A percentile compares a stretch with the other conserved stretches of the same genome.
Evolutionary conservation across 768 basidiomycete genomes (phyloP).

Genomic region (Porphyrellus cyaneotinctus): DNA sequence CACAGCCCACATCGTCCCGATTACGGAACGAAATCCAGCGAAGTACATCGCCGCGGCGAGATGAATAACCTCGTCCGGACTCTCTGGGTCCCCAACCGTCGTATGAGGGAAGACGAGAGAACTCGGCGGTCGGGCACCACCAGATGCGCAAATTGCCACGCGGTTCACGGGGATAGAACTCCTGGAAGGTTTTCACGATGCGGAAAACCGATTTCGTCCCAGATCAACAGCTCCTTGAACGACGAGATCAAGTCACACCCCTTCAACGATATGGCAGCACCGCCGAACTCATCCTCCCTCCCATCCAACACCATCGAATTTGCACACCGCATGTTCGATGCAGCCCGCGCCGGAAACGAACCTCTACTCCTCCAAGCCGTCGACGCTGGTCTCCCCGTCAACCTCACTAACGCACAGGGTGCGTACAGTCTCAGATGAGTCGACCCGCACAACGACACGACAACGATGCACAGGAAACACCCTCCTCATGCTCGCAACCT

Average conservation of each 20-base stretch:
- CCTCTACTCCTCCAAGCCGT: conserved; percentile 54
- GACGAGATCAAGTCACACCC: no score
- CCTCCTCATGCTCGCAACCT: conserved; percentile 74
- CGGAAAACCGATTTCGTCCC: no score
- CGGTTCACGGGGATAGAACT: no score
- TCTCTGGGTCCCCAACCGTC: no score
- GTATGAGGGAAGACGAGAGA: no score
- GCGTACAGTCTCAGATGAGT: not conserved
- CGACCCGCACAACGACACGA: not conserved
- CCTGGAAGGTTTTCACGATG: no score
- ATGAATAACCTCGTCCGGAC: no score
- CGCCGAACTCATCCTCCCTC: conserved; percentile 13
- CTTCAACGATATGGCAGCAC: no score
- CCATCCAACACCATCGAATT: conserved; percentile 42
- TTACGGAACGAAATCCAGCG: not conserved
- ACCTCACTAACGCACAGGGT: conserved; percentile 74
- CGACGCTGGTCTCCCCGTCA: conserved; percentile 63
- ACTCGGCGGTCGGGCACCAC: no score
- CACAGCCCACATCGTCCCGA: no score
- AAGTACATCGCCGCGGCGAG: not conserved
- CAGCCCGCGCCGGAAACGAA: conserved; percentile 57
- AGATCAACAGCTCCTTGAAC: no score
- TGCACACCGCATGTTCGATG: conserved; percentile 72
- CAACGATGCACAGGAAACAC: conserved; percentile 54
- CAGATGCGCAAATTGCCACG: no score